phyloP scores from a whole-genome alignment of 345 rosid genomes.

The Populus nigra region DNA sequence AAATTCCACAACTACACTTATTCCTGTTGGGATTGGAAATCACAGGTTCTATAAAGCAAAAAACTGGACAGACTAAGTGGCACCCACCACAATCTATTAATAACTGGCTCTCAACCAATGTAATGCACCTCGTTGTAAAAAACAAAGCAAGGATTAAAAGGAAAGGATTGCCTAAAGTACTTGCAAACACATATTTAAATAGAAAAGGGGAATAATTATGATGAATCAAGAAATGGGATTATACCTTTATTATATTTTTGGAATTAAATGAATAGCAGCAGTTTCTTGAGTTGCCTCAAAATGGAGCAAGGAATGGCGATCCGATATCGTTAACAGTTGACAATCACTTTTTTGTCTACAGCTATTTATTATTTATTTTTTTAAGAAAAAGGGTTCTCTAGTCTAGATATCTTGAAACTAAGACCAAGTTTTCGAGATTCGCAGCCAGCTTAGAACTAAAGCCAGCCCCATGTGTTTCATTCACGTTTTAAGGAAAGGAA shows the following conservation, averaged over 20 bases:
- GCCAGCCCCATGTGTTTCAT: conserved; percentile 4
- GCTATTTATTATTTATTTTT: neutral
- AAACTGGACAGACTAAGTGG: too few species aligned
- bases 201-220: too few species aligned
- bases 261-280: neutral
- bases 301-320: conserved; percentile 54
- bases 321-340: conserved; percentile 15
- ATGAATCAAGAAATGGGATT: too few species aligned
- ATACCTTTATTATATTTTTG: neutral
- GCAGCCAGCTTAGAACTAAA: conserved; percentile 35
- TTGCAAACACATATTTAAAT: too few species aligned
- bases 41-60: too few species aligned
- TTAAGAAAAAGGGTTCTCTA: too few species aligned
- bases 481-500: neutral
- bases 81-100: too few species aligned
- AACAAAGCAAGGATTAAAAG: too few species aligned
- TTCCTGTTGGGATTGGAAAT: conserved; percentile 3
- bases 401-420: neutral
- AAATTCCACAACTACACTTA: neutral
- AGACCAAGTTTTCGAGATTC: conserved; percentile 52
- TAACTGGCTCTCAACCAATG: too few species aligned
- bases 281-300: conserved; percentile 34
- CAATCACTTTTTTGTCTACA: conserved; percentile 1
- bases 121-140: too few species aligned
- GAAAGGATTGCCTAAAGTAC: too few species aligned